Conservation (phyloP, 768 basidiomycete genomes). For the Gloeopeniophorella convolvens region DNA sequence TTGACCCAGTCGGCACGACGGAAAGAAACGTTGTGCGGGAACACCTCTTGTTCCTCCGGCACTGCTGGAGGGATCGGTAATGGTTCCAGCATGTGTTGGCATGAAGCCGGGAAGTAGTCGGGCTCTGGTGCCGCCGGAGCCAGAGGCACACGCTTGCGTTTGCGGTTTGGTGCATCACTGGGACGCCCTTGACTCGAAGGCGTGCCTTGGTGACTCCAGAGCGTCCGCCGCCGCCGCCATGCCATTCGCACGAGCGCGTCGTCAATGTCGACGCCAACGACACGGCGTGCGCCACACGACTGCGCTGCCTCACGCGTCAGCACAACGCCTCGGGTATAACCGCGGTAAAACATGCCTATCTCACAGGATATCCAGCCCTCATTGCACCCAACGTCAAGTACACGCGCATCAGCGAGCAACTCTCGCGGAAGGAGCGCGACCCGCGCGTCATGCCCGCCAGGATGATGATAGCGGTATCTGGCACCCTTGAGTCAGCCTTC, state of each 20-base stretch:
- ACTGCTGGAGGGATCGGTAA: slow-evolving; percentile 55
- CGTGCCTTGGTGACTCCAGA: slow-evolving; percentile 65
- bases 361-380: slow-evolving; percentile 16
- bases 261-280: slow-evolving; percentile 85
- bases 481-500: no score
- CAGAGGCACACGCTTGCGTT: slow-evolving; percentile 19
- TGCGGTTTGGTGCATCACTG: not conserved
- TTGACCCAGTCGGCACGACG: slow-evolving; percentile 69
- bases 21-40: slow-evolving; percentile 79
- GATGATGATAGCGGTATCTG: no score
- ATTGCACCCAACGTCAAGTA: slow-evolving; percentile 19
- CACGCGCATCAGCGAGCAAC: slow-evolving; percentile 7
- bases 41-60: slow-evolving; percentile 33
- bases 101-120: slow-evolving; percentile 72
- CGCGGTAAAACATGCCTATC: slow-evolving; percentile 6
- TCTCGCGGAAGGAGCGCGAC: no score
- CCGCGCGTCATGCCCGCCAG: no score
- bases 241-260: slow-evolving; percentile 64
- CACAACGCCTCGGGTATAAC: not conserved
- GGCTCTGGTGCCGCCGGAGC: not conserved
- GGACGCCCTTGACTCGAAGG: slow-evolving; percentile 16
- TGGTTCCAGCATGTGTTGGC: slow-evolving; percentile 68
- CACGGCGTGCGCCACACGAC: slow-evolving; percentile 49
- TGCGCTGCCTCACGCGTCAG: not conserved
- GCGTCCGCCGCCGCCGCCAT: slow-evolving; percentile 61